Conservation (phyloP, 164 flowering plant genomes). For the Sedum album region DNA sequence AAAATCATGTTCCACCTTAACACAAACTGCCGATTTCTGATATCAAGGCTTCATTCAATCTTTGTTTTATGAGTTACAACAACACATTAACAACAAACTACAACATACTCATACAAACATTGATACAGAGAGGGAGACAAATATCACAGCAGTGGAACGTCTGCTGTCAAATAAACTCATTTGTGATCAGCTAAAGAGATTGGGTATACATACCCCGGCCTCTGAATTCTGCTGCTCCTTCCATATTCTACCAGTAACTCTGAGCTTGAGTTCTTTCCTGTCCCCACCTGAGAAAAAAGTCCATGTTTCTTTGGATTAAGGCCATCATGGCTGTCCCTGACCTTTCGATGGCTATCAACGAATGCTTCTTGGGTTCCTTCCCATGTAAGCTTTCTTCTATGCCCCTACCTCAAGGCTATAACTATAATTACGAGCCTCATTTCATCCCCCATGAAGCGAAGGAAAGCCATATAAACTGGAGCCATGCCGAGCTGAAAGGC, state of each 20-base stretch:
- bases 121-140: neutral
- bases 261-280: slow-evolving; percentile 48
- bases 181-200: slow-evolving; percentile 20
- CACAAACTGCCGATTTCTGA: neutral
- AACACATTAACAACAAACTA: neutral
- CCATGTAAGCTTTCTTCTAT: slow-evolving; percentile 49
- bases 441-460: too few species aligned
- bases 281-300: slow-evolving; percentile 51
- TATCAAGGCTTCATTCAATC: neutral
- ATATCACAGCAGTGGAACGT: neutral
- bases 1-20: neutral
- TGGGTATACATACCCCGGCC: slow-evolving; percentile 36
- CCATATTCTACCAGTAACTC: slow-evolving; percentile 56
- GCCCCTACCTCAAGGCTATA: slow-evolving; percentile 55
- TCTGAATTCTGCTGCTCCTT: slow-evolving; percentile 48
- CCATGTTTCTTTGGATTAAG: slow-evolving; percentile 48
- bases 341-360: slow-evolving; percentile 50
- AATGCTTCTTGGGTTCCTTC: slow-evolving; percentile 49
- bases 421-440: slow-evolving; percentile 26
- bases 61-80: neutral
- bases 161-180: neutral
- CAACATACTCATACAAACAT: neutral
- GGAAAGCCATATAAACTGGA: too few species aligned
- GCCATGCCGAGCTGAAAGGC: too few species aligned
- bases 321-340: slow-evolving; percentile 57